These are phyloP conservation scores for Chaetomidium leptoderma DNA, from an alignment of 495 filamentous ascomycete species.

Conservation along the genomic window DNA sequence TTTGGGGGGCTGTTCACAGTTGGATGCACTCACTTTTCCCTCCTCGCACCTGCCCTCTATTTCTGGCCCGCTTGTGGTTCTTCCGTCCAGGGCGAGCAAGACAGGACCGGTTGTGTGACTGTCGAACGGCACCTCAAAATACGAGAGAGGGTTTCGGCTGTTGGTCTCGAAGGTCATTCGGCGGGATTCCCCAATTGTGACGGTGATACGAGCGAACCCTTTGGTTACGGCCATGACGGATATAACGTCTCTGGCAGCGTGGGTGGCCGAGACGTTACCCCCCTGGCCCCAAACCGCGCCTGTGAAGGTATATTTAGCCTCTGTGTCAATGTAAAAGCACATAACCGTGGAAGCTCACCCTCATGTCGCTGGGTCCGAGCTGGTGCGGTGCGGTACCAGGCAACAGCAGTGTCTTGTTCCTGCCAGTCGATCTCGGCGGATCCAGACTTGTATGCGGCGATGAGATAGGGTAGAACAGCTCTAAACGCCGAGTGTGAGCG, in stretches of 20 bases:
- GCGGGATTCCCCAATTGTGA: constrained; percentile 46
- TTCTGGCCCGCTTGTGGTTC: constrained; percentile 41
- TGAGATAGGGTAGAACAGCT: constrained; percentile 58
- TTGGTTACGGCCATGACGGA: constrained; percentile 43
- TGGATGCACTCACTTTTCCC: constrained; percentile 43
- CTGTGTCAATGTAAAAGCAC: background rate
- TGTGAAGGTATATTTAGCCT: constrained; percentile 12
- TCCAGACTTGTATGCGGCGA: constrained; percentile 57
- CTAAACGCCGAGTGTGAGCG: constrained; percentile 40
- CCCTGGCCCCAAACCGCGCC: constrained; percentile 47
- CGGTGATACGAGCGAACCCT: constrained; percentile 35
- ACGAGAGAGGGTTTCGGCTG: constrained; percentile 35
- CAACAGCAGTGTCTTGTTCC: constrained; percentile 47
- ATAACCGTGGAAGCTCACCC: constrained; percentile 38
- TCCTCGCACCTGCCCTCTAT: constrained; percentile 46
- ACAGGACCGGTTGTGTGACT: constrained; percentile 46
- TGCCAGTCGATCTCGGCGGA: constrained; percentile 40
- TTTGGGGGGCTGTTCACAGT: background rate
- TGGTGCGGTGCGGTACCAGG: constrained; percentile 61
- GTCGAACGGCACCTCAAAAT: constrained; percentile 54
- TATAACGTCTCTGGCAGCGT: constrained; percentile 44
- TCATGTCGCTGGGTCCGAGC: constrained; percentile 31
- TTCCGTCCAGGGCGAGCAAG: constrained; percentile 47
- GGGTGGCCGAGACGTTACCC: constrained; percentile 34
- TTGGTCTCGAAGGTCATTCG: constrained; percentile 40